Conservation (phyloP, 2,329 filamentous ascomycete species). For the Ophiostoma sp. region DNA sequence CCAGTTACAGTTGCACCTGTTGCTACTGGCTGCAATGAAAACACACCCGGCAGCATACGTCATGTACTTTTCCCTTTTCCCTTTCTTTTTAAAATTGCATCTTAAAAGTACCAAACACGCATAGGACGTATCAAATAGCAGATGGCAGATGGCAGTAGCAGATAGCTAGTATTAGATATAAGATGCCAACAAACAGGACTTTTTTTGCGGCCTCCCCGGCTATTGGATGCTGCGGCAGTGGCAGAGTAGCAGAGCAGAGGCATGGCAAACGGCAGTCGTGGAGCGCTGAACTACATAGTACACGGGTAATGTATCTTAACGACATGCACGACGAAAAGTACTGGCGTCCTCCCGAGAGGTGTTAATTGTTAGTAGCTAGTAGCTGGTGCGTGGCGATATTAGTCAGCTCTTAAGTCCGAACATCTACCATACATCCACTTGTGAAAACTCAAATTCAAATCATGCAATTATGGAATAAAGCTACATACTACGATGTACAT, state of each 20-base stretch:
- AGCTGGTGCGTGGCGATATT: neutral
- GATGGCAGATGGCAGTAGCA: too few species aligned
- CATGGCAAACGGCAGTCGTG: neutral
- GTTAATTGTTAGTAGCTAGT: neutral
- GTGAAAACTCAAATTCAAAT: neutral
- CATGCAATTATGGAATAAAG: too few species aligned
- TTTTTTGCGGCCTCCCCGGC: neutral
- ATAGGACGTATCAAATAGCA: neutral
- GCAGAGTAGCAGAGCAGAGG: neutral
- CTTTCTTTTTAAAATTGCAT: neutral
- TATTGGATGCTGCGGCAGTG: neutral
- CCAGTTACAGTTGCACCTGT: too few species aligned
- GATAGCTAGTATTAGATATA: too few species aligned
- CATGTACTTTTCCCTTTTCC: neutral
- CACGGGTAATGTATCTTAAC: neutral
- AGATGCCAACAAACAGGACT: neutral
- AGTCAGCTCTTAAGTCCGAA: conserved; percentile 3
- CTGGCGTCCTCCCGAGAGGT: neutral
- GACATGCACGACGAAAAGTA: neutral
- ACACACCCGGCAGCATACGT: neutral
- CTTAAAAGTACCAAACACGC: neutral
- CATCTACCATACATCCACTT: neutral
- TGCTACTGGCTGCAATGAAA: too few species aligned
- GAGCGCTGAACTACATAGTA: neutral
- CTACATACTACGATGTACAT: too few species aligned